These are phyloP conservation scores for Cladosporium halotolerans DNA, from an alignment of 2,329 filamentous ascomycete genomes.

Conservation along the genomic window DNA sequence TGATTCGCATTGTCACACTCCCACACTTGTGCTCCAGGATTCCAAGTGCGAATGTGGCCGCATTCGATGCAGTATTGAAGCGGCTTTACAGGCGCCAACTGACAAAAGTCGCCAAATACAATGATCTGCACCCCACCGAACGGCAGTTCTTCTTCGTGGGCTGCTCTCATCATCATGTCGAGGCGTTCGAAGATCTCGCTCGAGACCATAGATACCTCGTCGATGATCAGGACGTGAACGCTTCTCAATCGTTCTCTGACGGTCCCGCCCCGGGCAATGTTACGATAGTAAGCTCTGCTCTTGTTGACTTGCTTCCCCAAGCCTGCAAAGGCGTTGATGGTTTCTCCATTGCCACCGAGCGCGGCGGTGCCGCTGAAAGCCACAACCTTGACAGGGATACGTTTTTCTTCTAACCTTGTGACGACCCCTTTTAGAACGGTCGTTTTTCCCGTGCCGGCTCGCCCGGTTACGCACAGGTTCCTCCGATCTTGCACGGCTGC, in stretches of 20 bases:
- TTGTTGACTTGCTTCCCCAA: slow-evolving; percentile 48
- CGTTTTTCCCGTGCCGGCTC: slow-evolving; percentile 18
- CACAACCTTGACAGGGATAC: slow-evolving; percentile 44
- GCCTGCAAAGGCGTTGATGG: slow-evolving; percentile 53
- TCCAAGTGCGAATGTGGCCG: background rate
- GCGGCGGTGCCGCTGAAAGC: slow-evolving; percentile 58
- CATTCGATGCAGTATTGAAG: slow-evolving; percentile 43
- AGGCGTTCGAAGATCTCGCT: slow-evolving; percentile 49
- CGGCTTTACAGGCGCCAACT: slow-evolving; percentile 54
- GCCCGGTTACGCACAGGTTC: slow-evolving; percentile 9
- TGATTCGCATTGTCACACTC: background rate
- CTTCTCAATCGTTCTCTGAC: slow-evolving; percentile 33
- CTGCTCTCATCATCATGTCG: slow-evolving; percentile 28
- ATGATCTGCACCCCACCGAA: slow-evolving; percentile 33
- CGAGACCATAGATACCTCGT: slow-evolving; percentile 62
- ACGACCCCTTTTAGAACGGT: slow-evolving; percentile 11
- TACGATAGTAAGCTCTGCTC: slow-evolving; percentile 30
- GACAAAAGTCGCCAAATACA: slow-evolving; percentile 56
- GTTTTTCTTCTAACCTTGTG: slow-evolving; percentile 30
- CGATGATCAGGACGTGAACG: slow-evolving; percentile 55
- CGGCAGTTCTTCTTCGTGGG: slow-evolving; percentile 1
- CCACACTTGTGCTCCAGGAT: too few species aligned
- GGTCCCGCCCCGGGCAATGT: slow-evolving; percentile 13
- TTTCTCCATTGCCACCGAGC: slow-evolving; percentile 50
- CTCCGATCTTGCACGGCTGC: background rate